Evolutionary conservation across 345 rosid genomes (phyloP), one percentile per base, ranked within the genome.

Genomic region (Arabis alpina): DNA sequence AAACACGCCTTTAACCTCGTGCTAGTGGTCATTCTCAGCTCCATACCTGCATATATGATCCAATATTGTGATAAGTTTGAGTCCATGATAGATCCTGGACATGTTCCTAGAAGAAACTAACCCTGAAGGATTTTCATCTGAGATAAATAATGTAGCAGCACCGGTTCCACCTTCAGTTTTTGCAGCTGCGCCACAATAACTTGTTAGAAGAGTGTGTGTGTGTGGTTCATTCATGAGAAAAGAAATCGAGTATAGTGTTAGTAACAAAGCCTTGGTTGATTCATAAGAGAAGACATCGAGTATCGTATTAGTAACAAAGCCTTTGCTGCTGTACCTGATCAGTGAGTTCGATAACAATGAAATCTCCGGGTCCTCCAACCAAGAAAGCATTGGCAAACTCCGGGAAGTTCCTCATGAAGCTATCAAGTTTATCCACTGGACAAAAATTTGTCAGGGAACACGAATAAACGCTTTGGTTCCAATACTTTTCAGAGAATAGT

Each of bases 81-180:
- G 8, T 54, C 49, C 12, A 54, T 39, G 53, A 28, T 61, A 59
- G 39, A 50, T 39, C 25, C 8, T 24, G 25, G 19, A n/a, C 8
- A 37, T 24, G 30, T 57, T 57, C 57, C 63, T 60, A 27, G 73
- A 59, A 52, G 42, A 23, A 54, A 25, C 41, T 39, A 16, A 95
- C 98, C 99, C 58, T 81, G 88, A 54, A 95, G 98, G 80, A 81
- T 87, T 74, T 81, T 90, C 77, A 92, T 81, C 36, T 85, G 90
- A 39, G 94, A 88, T 42, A 95, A 87, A 77, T 88, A 92, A 81
- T 92, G 97, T 61, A 95, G 66, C 34, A 95, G 85, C 42, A 90
- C 99, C 4, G 99, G 99, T 73, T 95, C 99, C 80, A 95, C 99
- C 85, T 95, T 92, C 67, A 95, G 65, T 73, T 90, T 95, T 80